phyloP scores from a whole-genome alignment of 2,329 filamentous ascomycete species.

The Scedosporium minutisporum region DNA sequence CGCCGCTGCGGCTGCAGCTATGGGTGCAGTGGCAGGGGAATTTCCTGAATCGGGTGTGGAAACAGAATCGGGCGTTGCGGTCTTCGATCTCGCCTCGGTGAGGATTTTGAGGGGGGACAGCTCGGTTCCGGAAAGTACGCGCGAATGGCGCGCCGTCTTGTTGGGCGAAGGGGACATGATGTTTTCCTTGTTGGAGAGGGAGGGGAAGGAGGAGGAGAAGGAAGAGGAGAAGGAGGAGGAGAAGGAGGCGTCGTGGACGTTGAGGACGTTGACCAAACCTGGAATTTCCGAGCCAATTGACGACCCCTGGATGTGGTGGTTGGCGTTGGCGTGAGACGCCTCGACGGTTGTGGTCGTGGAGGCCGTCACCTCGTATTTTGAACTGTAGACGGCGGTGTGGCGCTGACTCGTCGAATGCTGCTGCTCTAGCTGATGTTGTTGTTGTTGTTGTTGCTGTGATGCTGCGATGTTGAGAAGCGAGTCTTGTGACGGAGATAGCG shows the following conservation, averaged over 20 bases:
- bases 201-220: background rate
- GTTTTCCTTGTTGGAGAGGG: slow-evolving; percentile 3
- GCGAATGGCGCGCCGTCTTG: slow-evolving; percentile 22
- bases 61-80: slow-evolving; percentile 12
- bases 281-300: background rate
- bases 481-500: slow-evolving; percentile 1
- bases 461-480: slow-evolving; percentile 2
- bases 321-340: background rate
- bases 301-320: background rate
- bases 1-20: slow-evolving; percentile 12
- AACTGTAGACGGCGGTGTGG: background rate
- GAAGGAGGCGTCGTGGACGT: background rate
- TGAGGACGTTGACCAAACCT: background rate
- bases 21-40: slow-evolving; percentile 8
- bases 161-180: slow-evolving; percentile 3
- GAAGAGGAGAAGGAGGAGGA: background rate
- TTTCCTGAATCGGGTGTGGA: slow-evolving; percentile 5
- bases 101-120: slow-evolving; percentile 51
- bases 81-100: slow-evolving; percentile 19
- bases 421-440: background rate
- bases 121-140: slow-evolving; percentile 46
- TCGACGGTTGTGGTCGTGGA: background rate
- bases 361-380: background rate
- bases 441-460: background rate
- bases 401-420: background rate